These are phyloP conservation scores for Scutellaria galericulata DNA, from an alignment of 257 asterid genomes.

Conservation along the genomic window DNA sequence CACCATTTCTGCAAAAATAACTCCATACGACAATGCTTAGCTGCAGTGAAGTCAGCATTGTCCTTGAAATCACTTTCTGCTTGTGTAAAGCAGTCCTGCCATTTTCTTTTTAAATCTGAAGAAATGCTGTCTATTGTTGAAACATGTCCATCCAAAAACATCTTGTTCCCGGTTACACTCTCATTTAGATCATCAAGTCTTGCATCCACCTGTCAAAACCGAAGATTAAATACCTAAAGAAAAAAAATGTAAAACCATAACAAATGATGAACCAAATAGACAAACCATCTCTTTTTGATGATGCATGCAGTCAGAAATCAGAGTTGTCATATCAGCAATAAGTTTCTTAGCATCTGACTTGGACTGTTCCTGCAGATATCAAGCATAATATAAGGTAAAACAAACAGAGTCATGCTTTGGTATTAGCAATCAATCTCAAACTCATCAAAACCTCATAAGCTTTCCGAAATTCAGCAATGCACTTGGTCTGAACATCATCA, in stretches of 20 bases:
- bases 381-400: constrained; percentile 32
- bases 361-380: constrained; percentile 63
- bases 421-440: neutral
- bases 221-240: neutral
- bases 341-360: constrained; percentile 72
- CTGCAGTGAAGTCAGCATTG: constrained; percentile 71
- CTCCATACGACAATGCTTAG: constrained; percentile 90
- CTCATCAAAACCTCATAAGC: constrained; percentile 63
- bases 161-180: constrained; percentile 58
- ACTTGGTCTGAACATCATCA: constrained; percentile 53
- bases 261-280: no score
- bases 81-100: constrained; percentile 72
- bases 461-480: constrained; percentile 70
- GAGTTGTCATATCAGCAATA: constrained; percentile 71
- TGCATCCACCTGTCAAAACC: constrained; percentile 62
- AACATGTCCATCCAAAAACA: constrained; percentile 71
- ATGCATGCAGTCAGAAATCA: constrained; percentile 69
- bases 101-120: constrained; percentile 78
- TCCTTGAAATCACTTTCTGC: constrained; percentile 62
- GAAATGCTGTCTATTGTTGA: constrained; percentile 67
- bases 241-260: constrained; percentile 17
- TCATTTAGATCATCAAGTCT: constrained; percentile 62
- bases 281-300: constrained; percentile 77
- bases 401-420: neutral
- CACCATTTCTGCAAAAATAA: constrained; percentile 73